Conservation (phyloP, 164 flowering plant species). For the Kalanchoe fedtschenkoi region DNA sequence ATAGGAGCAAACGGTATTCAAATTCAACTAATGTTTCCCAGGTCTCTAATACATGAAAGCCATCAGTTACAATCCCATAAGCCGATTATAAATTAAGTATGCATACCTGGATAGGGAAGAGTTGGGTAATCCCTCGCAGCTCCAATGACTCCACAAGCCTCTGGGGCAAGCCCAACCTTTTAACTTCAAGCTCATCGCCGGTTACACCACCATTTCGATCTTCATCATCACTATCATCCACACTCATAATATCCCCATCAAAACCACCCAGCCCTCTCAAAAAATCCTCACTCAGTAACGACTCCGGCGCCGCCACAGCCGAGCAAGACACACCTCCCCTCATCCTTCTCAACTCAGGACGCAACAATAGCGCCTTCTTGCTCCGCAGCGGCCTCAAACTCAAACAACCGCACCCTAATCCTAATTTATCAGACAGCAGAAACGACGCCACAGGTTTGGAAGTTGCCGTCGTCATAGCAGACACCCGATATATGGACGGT, state of each 20-base stretch:
- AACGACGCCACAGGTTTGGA: not conserved
- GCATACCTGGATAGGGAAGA: constrained; percentile 63
- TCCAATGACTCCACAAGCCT: constrained; percentile 38
- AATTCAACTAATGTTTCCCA: too few species aligned
- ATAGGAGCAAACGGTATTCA: not conserved
- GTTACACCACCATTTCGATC: too few species aligned
- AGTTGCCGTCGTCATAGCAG: not conserved
- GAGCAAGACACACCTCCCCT: not conserved
- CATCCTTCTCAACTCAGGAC: not conserved
- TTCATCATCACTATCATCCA: too few species aligned
- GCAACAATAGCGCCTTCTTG: too few species aligned
- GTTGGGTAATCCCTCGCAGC: constrained; percentile 59
- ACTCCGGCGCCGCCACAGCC: constrained; percentile 3
- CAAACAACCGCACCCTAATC: not conserved
- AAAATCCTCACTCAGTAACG: not conserved
- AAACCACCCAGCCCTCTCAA: not conserved
- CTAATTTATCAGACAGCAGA: not conserved
- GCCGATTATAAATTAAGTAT: not conserved
- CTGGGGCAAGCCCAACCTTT: constrained; percentile 36
- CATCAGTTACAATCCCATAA: not conserved
- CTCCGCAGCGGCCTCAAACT: not conserved
- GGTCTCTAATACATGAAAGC: not conserved
- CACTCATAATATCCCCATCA: not conserved
- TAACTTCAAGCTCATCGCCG: constrained; percentile 35
- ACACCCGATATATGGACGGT: not conserved